Percentiles rank a stretch among this genome's conserved stretches.
phyloP scores from a whole-genome alignment of 495 filamentous ascomycete genomes.

The Aspergillus sparsus region DNA sequence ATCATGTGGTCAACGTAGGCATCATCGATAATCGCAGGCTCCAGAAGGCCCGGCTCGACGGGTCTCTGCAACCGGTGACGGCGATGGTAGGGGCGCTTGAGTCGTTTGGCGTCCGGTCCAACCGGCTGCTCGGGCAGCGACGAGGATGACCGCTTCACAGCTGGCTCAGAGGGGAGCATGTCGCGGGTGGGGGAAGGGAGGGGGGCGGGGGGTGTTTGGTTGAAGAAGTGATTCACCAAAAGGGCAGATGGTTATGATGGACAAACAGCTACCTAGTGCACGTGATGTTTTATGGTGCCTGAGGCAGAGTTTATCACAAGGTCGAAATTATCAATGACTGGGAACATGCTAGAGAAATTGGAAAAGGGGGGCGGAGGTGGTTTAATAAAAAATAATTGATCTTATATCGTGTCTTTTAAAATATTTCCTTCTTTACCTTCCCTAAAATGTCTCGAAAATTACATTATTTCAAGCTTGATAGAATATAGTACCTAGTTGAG shows the following conservation, averaged over 20 bases:
- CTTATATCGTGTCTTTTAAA: too few relatives aligned
- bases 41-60: constrained; percentile 29
- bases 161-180: constrained; percentile 37
- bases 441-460: too few relatives aligned
- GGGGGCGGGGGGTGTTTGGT: too few relatives aligned
- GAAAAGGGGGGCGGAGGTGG: background rate
- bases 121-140: constrained; percentile 25
- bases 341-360: background rate
- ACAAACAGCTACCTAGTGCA: constrained; percentile 17
- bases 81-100: constrained; percentile 48
- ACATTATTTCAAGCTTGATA: too few relatives aligned
- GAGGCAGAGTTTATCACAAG: constrained; percentile 11
- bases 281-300: constrained; percentile 17
- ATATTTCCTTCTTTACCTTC: too few relatives aligned
- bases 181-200: constrained; percentile 18
- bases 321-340: too few relatives aligned
- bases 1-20: constrained; percentile 54
- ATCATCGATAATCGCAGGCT: constrained; percentile 47
- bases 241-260: constrained; percentile 9
- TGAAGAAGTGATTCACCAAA: background rate
- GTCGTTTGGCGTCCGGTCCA: constrained; percentile 38
- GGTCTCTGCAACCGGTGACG: constrained; percentile 44
- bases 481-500: background rate
- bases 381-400: too few relatives aligned
- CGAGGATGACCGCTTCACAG: constrained; percentile 48